These are phyloP conservation scores for Gossypium laxum DNA, from an alignment of 441 rosid genomes.

Conservation along the genomic window DNA sequence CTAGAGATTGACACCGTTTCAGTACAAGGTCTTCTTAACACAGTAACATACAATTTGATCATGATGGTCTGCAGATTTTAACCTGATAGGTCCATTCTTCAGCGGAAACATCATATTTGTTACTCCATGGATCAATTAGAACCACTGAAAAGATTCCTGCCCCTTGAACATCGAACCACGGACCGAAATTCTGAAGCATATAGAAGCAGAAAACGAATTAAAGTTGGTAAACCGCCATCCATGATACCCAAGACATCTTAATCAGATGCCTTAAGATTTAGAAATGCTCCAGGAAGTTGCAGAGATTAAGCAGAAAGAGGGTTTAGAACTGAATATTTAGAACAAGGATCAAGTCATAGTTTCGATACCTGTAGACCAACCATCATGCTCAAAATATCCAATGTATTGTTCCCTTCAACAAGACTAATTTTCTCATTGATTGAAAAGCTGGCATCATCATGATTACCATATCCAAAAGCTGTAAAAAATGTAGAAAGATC, in stretches of 20 bases:
- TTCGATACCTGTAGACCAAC: conserved; percentile 42
- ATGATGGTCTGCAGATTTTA: conserved; percentile 1
- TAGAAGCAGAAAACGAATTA: background rate
- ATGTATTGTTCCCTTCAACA: conserved; percentile 33
- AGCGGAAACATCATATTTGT: conserved; percentile 28
- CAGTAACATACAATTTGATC: background rate
- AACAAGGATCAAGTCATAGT: background rate
- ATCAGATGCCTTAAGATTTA: background rate
- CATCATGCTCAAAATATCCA: conserved; percentile 46
- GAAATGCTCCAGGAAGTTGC: background rate
- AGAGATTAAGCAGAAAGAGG: background rate
- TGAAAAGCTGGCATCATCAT: conserved; percentile 36
- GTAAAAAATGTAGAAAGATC: conserved; percentile 5
- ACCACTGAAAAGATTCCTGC: conserved; percentile 40
- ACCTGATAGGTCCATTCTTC: conserved; percentile 60
- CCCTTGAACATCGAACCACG: conserved; percentile 54
- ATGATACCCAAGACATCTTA: background rate
- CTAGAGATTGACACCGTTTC: background rate
- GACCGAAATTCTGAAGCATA: conserved; percentile 44
- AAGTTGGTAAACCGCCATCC: background rate
- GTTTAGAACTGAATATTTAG: background rate
- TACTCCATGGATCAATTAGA: conserved; percentile 21
- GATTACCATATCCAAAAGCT: conserved; percentile 54
- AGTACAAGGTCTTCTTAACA: background rate
- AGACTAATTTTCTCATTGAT: conserved; percentile 32